Base-by-base conservation (phyloP, 2,329 filamentous ascomycete species). In the Verticillium alfalfae region DNA sequence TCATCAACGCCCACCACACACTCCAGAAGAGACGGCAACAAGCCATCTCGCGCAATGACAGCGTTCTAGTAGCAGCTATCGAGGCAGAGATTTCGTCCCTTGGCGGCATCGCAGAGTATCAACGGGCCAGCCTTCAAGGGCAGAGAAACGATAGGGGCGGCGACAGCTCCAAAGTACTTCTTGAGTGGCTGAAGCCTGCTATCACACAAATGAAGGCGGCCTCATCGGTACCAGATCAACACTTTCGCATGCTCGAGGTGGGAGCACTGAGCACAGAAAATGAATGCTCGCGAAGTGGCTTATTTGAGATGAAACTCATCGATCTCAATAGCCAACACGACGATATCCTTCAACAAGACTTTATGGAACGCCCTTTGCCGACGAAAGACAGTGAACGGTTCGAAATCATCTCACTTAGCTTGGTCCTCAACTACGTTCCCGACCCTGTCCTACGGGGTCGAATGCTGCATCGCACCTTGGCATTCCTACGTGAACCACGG, bases 401-500 rank as follows among this genome's bases (percentile, higher is more conserved):
- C 72, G 92, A 99, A 72, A 85, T 98, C 59, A 89, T 99, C 69
- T 97, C 93, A 58, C 80, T 99, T 31, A 97, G 93, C 9, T 79
- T 99, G 60, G 95, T 99, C 5, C 81, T 99, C 65, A 99, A 99
- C 74, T 99, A 93, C 71, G 93, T 98, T 3, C 91, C 94, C 0
- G 88, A 93, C 67, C 84, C 92, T 3, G 76, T 77, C 37, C 84
- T 82, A 5, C 84, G 93, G 68, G 95, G 95, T 2, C 85, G 91
- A 62, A 99, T 99, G 95, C 83, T 99, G 60, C 81, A 84, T 59
- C 85, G 91, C 49, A 93, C 89, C 38, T 81, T 89, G 15, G 76
- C 84, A 22, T 97, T 97, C 70, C 78, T 96, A 55, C 84, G 76
- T 55, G 66, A 69, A 56, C 72, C 74, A 52, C 60, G 59, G 31